Percentiles rank a stretch among this genome's conserved stretches.
Evolutionary conservation across 2,329 filamentous ascomycete genomes (phyloP).

Genomic region (Cladorrhinum sp.): DNA sequence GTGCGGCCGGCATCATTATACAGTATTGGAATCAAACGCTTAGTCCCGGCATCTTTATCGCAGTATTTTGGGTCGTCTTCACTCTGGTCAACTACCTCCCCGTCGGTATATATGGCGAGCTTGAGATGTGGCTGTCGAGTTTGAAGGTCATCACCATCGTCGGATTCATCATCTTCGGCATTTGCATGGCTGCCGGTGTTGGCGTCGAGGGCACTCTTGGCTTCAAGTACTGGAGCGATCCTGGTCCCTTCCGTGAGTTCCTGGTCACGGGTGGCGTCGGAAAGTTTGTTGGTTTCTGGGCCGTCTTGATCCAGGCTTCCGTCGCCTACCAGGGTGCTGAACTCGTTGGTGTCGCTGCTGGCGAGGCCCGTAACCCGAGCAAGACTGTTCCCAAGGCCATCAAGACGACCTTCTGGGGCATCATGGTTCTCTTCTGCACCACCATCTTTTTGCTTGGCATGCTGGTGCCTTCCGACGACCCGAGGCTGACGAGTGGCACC

Average conservation of each 20-base stretch:
- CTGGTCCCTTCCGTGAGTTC: constrained; percentile 65
- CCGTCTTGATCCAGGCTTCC: constrained; percentile 64
- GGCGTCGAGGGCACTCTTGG: constrained; percentile 69
- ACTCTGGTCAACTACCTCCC: constrained; percentile 68
- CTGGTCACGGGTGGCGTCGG: constrained; percentile 51
- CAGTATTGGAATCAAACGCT: constrained; percentile 67
- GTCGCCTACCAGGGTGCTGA: constrained; percentile 73
- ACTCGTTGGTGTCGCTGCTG: constrained; percentile 74
- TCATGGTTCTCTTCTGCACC: constrained; percentile 65
- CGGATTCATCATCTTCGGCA: constrained; percentile 73
- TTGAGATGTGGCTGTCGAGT: constrained; percentile 75
- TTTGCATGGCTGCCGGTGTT: constrained; percentile 70
- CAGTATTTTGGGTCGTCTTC: constrained; percentile 69
- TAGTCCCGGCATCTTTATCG: constrained; percentile 69
- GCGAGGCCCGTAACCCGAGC: constrained; percentile 69
- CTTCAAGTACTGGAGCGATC: constrained; percentile 67
- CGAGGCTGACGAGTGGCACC: constrained; percentile 48
- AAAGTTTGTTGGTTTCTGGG: constrained; percentile 68
- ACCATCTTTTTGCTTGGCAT: constrained; percentile 70
- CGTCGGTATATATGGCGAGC: constrained; percentile 69
- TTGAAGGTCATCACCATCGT: constrained; percentile 75
- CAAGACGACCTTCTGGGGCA: constrained; percentile 71
- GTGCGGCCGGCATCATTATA: constrained; percentile 69
- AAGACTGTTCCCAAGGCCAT: constrained; percentile 72
- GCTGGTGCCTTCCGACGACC: constrained; percentile 62